These are phyloP conservation scores for Aspergillus coremiiformis DNA, from an alignment of 495 filamentous ascomycete genomes.

Conservation along the genomic window DNA sequence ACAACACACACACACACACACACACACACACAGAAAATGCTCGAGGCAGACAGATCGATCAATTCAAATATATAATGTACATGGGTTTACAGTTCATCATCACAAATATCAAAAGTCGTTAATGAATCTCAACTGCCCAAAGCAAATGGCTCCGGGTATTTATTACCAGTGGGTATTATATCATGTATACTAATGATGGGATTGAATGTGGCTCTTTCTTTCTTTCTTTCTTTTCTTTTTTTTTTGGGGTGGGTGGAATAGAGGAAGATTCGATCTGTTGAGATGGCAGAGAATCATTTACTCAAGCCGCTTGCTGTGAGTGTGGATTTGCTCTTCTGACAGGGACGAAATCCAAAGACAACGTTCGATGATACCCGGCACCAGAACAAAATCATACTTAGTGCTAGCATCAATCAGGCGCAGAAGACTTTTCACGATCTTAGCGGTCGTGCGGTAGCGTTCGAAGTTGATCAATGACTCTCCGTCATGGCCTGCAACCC, in stretches of 20 bases:
- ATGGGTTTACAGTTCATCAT: background rate
- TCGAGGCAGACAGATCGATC: background rate
- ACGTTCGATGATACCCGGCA: conserved; percentile 79
- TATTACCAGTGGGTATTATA: conserved; percentile 5
- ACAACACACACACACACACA: background rate
- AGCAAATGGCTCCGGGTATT: background rate
- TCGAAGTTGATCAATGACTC: conserved; percentile 92
- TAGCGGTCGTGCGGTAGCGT: conserved; percentile 78
- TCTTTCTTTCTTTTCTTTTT: background rate
- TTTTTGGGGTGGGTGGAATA: no score
- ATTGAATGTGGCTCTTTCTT: background rate
- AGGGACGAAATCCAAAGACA: conserved; percentile 94
- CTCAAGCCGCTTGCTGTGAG: conserved; percentile 49
- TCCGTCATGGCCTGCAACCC: conserved; percentile 48
- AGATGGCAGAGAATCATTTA: conserved; percentile 14
- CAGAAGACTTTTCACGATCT: conserved; percentile 88
- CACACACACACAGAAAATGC: background rate
- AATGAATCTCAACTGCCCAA: background rate
- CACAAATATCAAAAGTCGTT: background rate
- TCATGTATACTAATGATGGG: background rate
- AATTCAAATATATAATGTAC: background rate
- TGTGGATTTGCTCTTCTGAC: conserved; percentile 72
- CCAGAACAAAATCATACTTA: conserved; percentile 75
- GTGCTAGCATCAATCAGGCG: conserved; percentile 87
- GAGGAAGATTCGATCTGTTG: no score